phyloP scores from a whole-genome alignment of 306 rosid genomes.

The Corylus americana region DNA sequence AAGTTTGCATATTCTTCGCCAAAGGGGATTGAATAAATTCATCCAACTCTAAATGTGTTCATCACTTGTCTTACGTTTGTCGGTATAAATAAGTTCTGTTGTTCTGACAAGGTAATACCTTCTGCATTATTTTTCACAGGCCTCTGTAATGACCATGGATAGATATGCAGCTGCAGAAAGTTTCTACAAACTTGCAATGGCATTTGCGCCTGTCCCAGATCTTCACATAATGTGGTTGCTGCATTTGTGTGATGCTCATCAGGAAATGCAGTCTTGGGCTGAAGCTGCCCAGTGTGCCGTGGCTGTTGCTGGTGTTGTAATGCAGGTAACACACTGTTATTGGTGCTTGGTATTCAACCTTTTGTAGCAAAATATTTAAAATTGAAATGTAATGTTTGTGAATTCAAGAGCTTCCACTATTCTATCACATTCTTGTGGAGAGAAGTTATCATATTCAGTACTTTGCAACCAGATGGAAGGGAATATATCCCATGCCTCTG shows the following conservation, averaged over 20 bases:
- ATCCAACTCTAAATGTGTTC: not conserved
- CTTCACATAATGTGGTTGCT: constrained; percentile 99
- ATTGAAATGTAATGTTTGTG: not conserved
- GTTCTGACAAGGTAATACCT: not conserved
- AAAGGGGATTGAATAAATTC: not conserved
- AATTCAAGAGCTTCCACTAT: not conserved
- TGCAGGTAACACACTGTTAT: constrained; percentile 64
- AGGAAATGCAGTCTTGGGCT: constrained; percentile 99
- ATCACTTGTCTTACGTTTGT: not conserved
- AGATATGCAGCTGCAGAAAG: constrained; percentile 96
- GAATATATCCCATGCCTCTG: not conserved
- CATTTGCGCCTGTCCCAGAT: constrained; percentile 99
- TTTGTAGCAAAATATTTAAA: not conserved
- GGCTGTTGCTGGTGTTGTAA: constrained; percentile 95
- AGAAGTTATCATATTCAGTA: not conserved
- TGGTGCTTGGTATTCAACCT: not conserved
- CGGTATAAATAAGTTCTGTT: constrained; percentile 14
- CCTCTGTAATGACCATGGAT: constrained; percentile 86
- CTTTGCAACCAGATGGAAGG: not conserved
- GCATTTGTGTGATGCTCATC: constrained; percentile 97
- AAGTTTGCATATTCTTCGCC: not conserved
- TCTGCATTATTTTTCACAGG: constrained; percentile 45
- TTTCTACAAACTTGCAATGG: constrained; percentile 91
- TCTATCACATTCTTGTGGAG: not conserved
- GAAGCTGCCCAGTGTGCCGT: constrained; percentile 99